phyloP scores from a whole-genome alignment of 1,139 yeast species.

The Pichia sp. region DNA sequence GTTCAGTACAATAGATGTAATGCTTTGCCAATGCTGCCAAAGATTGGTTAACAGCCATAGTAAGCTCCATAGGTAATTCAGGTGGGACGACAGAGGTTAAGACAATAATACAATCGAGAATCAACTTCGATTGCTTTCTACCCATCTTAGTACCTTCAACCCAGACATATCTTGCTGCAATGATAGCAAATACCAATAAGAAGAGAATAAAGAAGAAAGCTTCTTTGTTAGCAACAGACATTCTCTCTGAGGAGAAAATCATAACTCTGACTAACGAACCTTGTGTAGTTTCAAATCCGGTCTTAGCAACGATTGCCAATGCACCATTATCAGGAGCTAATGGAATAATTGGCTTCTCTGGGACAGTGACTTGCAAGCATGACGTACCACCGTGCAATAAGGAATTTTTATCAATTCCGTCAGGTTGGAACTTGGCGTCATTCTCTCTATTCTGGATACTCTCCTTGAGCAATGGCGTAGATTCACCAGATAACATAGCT shows the following conservation, averaged over 20 bases:
- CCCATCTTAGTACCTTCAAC: conserved; percentile 95
- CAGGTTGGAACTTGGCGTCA: conserved; percentile 59
- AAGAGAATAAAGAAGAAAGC: conserved; percentile 89
- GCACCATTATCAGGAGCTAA: conserved; percentile 89
- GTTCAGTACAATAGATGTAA: conserved; percentile 95
- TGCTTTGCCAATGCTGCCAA: conserved; percentile 80
- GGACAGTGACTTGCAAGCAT: conserved; percentile 82
- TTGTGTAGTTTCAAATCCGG: conserved; percentile 97
- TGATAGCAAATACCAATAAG: conserved; percentile 82
- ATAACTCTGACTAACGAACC: conserved; percentile 96
- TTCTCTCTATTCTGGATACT: conserved; percentile 79
- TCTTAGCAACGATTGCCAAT: conserved; percentile 79
- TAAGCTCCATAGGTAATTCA: conserved; percentile 97
- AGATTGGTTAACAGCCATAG: conserved; percentile 95
- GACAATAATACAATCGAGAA: conserved; percentile 91
- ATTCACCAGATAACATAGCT: conserved; percentile 57
- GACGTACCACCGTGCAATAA: conserved; percentile 95
- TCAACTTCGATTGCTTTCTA: conserved; percentile 86
- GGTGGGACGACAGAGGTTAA: conserved; percentile 99
- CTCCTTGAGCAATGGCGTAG: conserved; percentile 93
- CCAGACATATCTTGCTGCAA: conserved; percentile 99
- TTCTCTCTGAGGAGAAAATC: conserved; percentile 96
- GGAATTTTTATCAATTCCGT: conserved; percentile 84
- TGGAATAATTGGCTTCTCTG: conserved; percentile 38
- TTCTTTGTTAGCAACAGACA: conserved; percentile 93